Percentiles rank a stretch among this genome's conserved stretches.
phyloP scores from a whole-genome alignment of 345 rosid species.

The Crucihimalaya himalaica region DNA sequence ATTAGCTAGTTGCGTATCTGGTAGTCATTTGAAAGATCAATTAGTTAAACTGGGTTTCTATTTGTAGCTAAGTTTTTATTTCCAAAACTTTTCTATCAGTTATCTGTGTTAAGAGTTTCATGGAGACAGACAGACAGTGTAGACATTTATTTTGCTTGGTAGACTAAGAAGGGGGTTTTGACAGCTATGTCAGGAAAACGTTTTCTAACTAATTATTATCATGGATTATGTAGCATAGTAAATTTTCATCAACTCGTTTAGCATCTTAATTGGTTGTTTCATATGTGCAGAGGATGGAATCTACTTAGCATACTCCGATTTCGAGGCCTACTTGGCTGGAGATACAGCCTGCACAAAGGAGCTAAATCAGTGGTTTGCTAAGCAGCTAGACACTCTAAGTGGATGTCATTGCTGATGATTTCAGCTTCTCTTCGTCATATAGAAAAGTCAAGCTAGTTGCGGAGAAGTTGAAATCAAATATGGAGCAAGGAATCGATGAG shows the following conservation, averaged over 20 bases:
- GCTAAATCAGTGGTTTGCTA: constrained; percentile 88
- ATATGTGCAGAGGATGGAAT: constrained; percentile 73
- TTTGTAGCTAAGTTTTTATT: background rate
- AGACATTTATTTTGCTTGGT: background rate
- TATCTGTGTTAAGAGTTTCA: too few relatives aligned
- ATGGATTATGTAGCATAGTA: background rate
- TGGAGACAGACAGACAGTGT: too few relatives aligned
- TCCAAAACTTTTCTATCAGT: background rate
- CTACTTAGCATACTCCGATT: constrained; percentile 88
- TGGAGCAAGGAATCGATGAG: too few relatives aligned
- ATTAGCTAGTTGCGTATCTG: background rate
- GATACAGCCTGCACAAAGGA: constrained; percentile 84
- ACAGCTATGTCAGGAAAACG: background rate
- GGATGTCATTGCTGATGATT: constrained; percentile 21
- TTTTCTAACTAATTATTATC: constrained; percentile 8
- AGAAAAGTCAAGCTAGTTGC: background rate
- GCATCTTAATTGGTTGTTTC: constrained; percentile 14
- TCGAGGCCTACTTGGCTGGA: constrained; percentile 80
- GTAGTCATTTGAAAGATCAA: constrained; percentile 1
- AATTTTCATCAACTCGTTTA: background rate
- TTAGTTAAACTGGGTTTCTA: background rate
- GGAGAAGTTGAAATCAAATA: too few relatives aligned
- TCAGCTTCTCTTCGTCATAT: constrained; percentile 1
- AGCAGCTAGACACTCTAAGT: constrained; percentile 86
- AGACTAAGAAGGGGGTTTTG: background rate